phyloP scores from a whole-genome alignment of 345 rosid species.

The Viola odorata region DNA sequence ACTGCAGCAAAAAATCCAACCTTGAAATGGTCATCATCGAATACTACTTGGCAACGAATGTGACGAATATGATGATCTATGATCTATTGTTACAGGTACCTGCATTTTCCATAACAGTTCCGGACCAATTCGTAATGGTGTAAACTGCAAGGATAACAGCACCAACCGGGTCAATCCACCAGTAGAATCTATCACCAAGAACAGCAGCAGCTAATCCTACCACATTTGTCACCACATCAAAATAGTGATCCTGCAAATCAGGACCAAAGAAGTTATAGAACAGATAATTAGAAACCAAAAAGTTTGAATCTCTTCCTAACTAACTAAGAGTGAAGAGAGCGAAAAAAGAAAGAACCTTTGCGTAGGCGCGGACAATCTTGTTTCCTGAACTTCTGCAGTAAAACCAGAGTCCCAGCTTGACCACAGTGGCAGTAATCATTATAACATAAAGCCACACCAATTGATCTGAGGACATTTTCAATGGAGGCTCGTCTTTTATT shows the following conservation, averaged over 20 bases:
- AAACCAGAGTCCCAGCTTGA: constrained; percentile 74
- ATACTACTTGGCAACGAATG: neutral
- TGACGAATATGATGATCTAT: neutral
- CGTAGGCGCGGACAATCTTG: constrained; percentile 82
- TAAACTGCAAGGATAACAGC: constrained; percentile 75
- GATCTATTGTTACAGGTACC: constrained; percentile 17
- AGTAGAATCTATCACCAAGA: constrained; percentile 60
- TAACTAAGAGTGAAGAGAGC: neutral
- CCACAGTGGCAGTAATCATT: constrained; percentile 66
- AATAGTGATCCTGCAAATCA: constrained; percentile 70
- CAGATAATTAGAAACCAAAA: neutral
- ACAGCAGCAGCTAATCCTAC: constrained; percentile 77
- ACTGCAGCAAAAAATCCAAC: constrained; percentile 34
- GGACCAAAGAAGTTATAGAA: neutral
- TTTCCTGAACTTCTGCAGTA: constrained; percentile 71
- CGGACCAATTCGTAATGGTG: constrained; percentile 79
- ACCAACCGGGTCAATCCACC: constrained; percentile 92
- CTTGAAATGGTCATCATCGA: neutral
- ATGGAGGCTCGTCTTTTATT: constrained; percentile 35
- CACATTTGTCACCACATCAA: constrained; percentile 77
- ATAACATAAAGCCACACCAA: constrained; percentile 63
- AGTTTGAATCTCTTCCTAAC: neutral
- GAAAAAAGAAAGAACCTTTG: constrained; percentile 41
- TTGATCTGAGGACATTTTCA: constrained; percentile 41
- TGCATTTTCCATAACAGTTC: constrained; percentile 84